Evolutionary conservation across 495 filamentous ascomycete genomes (phyloP), one percentile per base, ranked within the genome.

Genomic region (Trichocladium antarcticum): DNA sequence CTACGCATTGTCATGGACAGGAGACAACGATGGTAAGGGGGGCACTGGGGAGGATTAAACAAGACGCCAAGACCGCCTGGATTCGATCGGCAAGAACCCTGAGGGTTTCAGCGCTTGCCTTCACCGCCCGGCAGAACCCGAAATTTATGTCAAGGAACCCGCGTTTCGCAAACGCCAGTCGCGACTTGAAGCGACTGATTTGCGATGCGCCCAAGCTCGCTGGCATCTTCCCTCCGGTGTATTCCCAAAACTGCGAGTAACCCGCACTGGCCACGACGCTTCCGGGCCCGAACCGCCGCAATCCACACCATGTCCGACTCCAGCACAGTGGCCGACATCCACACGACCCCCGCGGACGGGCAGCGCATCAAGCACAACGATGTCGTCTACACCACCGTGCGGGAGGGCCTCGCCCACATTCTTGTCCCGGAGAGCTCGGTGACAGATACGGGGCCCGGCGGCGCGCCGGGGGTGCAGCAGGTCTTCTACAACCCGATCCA

Each of bases 401-500:
- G 67, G 50, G 72, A 74, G 37, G 72, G 72, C 0, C 59, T 72
- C 19, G 72, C 64, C 28, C 62, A 66, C 20, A 74, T 74, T 19
- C 57, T 74, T 38, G 64, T 73, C 10, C 68, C 70, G n/a, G 58
- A 60, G 43, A 52, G 57, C 22, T 56, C 61, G 8, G 62, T 43
- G 5, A 11, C 7, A 4, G 31, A 14, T 3, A 32, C 5, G 7
- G 31, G 11, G 2, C 10, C 31, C 9, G 60, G 56, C 27, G 57
- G 62, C n/a, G 56, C 64, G 36, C 62, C 70, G 45, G 64, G 66
- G 31, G 68, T 70, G 32, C 87, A 95, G 61, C 77, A 81, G 24
- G 93, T 98, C 21, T 98, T 98, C 63, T 98, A 98, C 70, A 98
- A 98, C 55, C 90, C 92, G 0, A 94, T 98, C 36, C 93, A 97